These are phyloP conservation scores for Paulownia fortunei DNA, from an alignment of 257 asterid species.

Conservation along the genomic window DNA sequence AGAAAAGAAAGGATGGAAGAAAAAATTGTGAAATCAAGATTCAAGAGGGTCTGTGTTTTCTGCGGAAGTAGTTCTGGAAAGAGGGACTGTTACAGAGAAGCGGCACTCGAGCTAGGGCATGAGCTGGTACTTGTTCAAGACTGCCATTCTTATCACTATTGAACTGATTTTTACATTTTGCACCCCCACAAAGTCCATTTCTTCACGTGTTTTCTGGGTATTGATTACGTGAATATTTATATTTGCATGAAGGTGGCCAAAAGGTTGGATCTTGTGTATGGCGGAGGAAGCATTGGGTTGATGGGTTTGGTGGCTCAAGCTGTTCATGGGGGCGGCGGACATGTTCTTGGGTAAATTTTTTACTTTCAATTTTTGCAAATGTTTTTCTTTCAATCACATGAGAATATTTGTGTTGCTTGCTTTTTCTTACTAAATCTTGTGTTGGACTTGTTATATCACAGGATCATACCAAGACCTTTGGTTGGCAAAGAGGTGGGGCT, in stretches of 20 bases:
- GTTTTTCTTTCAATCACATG: not conserved
- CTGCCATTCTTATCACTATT: not conserved
- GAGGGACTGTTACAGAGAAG: slow-evolving; percentile 66
- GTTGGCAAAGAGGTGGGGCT: slow-evolving; percentile 68
- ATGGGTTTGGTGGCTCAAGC: slow-evolving; percentile 76
- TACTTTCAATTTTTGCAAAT: not conserved
- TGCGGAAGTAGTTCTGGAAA: slow-evolving; percentile 82
- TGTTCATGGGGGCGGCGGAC: slow-evolving; percentile 73
- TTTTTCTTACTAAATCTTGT: not conserved
- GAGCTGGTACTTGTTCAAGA: slow-evolving; percentile 50
- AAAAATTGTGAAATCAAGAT: slow-evolving; percentile 47
- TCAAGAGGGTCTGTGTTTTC: slow-evolving; percentile 67
- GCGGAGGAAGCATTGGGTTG: slow-evolving; percentile 79
- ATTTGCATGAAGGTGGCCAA: slow-evolving; percentile 58
- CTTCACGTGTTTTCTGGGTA: not conserved
- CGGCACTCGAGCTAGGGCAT: slow-evolving; percentile 66
- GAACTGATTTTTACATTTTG: not conserved
- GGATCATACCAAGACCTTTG: slow-evolving; percentile 73
- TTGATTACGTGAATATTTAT: not conserved
- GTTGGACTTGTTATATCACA: slow-evolving; percentile 20
- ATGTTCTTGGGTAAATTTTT: slow-evolving; percentile 59
- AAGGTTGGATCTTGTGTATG: slow-evolving; percentile 74
- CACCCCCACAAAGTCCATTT: not conserved
- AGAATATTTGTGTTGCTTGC: not conserved
- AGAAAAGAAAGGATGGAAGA: slow-evolving; percentile 14